Evolutionary conservation across 345 rosid species (phyloP).

Genomic region (Combretum micranthum): DNA sequence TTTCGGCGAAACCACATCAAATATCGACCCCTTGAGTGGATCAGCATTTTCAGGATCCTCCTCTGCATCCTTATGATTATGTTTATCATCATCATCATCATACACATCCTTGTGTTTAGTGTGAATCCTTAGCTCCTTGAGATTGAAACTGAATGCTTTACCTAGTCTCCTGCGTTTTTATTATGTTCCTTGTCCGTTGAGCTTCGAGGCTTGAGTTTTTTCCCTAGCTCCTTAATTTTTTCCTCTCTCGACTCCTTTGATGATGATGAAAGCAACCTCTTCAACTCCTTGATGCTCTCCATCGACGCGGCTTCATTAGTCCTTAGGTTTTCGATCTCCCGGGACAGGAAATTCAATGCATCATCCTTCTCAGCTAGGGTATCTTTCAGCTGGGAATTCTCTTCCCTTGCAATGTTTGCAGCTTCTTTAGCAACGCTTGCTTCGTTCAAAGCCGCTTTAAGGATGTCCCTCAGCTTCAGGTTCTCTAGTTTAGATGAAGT

Average conservation of each 20-base stretch:
- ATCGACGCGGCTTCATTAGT: slow-evolving; percentile 47
- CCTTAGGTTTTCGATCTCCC: slow-evolving; percentile 56
- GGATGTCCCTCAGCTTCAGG: slow-evolving; percentile 57
- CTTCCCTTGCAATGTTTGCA: slow-evolving; percentile 55
- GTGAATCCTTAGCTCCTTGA: slow-evolving; percentile 42
- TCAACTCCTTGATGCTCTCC: slow-evolving; percentile 57
- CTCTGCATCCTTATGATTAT: slow-evolving; percentile 10
- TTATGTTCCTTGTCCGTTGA: slow-evolving; percentile 6
- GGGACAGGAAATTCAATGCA: slow-evolving; percentile 41
- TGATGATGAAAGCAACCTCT: slow-evolving; percentile 33
- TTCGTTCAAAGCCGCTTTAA: slow-evolving; percentile 83
- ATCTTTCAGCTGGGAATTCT: slow-evolving; percentile 73
- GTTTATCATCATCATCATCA: slow-evolving; percentile 5
- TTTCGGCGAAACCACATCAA: slow-evolving; percentile 53
- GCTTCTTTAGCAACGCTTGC: slow-evolving; percentile 88
- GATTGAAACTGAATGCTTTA: slow-evolving; percentile 39
- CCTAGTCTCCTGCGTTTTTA: slow-evolving; percentile 26
- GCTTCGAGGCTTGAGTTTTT: not conserved
- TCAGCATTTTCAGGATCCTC: slow-evolving; percentile 21
- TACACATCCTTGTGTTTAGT: slow-evolving; percentile 28
- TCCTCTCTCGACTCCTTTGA: slow-evolving; percentile 8
- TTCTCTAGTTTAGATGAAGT: slow-evolving; percentile 54
- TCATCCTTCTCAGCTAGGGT: slow-evolving; percentile 50
- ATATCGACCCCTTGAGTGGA: slow-evolving; percentile 66
- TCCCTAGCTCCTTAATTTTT: too few species aligned